Base-by-base conservation (phyloP, 2,329 filamentous ascomycete species). In the Colletotrichum tamarilloi region DNA sequence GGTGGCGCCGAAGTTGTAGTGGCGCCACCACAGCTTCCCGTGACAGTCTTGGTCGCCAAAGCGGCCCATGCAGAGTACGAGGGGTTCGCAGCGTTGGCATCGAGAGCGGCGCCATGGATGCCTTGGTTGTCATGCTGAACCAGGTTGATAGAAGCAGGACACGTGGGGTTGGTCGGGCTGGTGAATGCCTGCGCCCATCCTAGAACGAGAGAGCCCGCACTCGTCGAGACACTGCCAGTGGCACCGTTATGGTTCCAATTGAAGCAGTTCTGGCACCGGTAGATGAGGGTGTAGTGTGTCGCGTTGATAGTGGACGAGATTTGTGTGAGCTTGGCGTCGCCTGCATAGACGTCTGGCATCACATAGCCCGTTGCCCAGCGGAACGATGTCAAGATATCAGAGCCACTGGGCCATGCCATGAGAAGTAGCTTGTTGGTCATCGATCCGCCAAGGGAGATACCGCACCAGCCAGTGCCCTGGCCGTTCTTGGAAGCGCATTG, bases 221-320 rank as follows among this genome's bases (percentile, higher is more conserved):
- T 86, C 14, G 88, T 90, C 4, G 83, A 83, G 2, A 84, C 83
- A 3, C 81, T 83, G 0, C 84, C 84, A 1, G 80, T 82, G 46
- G 82, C 81, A 4, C 86, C 86, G 30, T 85, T 83, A 53, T 89
- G 84, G 75, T 87, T 81, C 87, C 89, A 91, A 1, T 83, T 77
- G 26, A 90, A 82, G 79, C 89, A 91, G 75, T 86, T 85, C 75
- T 91, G 81, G 81, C 92, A 94, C 59, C 90, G 87, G 82, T 92
- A 94, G n/a, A 92, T 86, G 60, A 93, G 78, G 58, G 88, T 88
- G 79, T 89, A 94, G 75, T 88, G 83, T 30, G 88, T 90, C 19
- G 85, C 84, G 76, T 88, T 92, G 69, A 92, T 84, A 30, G 83
- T 86, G 16, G 88, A 87, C 16, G 87, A 89, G 74, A 93, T 88